Conservation (phyloP, 352 stramenopile genomes). For the Pythium phragmiticola region DNA sequence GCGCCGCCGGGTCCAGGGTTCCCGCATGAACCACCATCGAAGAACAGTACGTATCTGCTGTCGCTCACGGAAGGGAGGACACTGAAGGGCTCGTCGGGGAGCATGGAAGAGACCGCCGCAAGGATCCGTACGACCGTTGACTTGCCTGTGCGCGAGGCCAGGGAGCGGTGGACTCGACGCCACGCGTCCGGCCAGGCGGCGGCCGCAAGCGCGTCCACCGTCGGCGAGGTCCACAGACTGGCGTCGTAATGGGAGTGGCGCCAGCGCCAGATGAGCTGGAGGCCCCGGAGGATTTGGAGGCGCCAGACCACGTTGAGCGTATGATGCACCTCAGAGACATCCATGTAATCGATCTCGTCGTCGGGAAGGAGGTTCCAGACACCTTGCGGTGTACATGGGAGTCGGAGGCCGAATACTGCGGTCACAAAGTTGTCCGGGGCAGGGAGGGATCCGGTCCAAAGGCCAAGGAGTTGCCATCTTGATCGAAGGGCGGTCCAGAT, state of each 20-base stretch:
- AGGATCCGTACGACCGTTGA: too few species aligned
- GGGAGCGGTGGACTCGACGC: too few species aligned
- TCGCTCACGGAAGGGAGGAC: too few species aligned
- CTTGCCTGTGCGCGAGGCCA: background rate
- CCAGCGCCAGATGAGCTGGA: background rate
- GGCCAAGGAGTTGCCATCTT: background rate
- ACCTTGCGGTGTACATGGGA: background rate
- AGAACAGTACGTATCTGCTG: slow-evolving; percentile 1
- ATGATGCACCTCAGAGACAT: too few species aligned
- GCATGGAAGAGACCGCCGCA: background rate
- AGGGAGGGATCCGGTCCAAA: background rate
- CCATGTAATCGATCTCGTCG: too few species aligned
- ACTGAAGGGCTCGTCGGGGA: too few species aligned
- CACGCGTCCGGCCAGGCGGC: background rate
- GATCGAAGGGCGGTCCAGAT: background rate
- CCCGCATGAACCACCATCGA: slow-evolving; percentile 2
- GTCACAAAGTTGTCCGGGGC: background rate
- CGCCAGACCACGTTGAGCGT: background rate
- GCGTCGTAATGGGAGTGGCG: background rate
- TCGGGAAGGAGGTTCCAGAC: too few species aligned
- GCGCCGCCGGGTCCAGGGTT: slow-evolving; percentile 3
- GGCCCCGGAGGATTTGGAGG: background rate
- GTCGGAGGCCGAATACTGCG: background rate
- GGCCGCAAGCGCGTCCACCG: background rate
- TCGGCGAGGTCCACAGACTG: background rate